phyloP scores from a whole-genome alignment of 176 grass and related monocot genomes.

The Oryza glaberrima region DNA sequence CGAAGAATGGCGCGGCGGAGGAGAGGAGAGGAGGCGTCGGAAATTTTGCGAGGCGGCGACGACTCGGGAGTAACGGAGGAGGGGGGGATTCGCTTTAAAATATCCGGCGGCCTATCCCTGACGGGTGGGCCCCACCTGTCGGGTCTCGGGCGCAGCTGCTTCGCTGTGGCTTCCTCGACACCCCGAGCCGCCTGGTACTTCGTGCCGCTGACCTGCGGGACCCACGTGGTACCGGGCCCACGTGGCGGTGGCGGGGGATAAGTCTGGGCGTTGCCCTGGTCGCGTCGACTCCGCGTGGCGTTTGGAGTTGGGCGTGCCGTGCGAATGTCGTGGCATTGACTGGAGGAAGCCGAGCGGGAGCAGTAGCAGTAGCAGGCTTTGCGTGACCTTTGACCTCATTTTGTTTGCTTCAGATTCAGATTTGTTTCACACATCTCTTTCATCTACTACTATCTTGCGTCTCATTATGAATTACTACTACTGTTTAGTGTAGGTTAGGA shows the following conservation, averaged over 20 bases:
- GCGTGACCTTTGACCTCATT: neutral
- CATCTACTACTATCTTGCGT: too few relatives aligned
- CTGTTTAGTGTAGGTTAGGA: too few relatives aligned
- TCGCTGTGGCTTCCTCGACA: neutral
- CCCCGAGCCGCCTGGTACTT: neutral
- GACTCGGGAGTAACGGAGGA: constrained; percentile 4
- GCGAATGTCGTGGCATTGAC: neutral
- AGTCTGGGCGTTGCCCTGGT: too few relatives aligned
- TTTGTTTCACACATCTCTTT: neutral
- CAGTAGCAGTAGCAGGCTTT: neutral
- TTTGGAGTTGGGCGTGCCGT: too few relatives aligned
- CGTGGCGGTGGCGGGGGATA: neutral
- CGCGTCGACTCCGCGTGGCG: neutral
- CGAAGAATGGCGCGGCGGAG: neutral
- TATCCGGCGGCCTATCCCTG: neutral
- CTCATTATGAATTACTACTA: too few relatives aligned
- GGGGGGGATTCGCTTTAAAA: neutral
- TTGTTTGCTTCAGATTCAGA: neutral
- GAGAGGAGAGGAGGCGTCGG: neutral
- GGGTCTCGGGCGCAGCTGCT: neutral
- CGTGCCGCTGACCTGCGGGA: neutral
- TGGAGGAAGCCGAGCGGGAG: neutral
- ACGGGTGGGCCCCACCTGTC: neutral
- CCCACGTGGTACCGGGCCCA: neutral
- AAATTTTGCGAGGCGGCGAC: neutral